phyloP scores from a whole-genome alignment of 371 early-diverging fungal species.

The Mucor circinelloides region DNA sequence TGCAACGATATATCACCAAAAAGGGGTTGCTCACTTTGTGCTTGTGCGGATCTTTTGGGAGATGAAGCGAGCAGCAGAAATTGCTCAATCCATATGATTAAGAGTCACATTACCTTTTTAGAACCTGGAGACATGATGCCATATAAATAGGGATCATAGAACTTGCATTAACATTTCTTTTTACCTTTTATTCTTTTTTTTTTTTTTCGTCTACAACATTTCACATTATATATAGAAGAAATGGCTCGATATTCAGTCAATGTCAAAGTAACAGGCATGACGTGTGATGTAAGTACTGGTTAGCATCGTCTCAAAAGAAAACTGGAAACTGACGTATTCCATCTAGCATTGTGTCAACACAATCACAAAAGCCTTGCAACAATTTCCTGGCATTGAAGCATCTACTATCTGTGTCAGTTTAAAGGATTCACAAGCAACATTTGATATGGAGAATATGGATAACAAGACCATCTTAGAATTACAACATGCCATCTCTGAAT shows the following conservation, averaged over 20 bases:
- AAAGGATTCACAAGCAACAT: constrained; percentile 18
- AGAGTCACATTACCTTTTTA: constrained; percentile 18
- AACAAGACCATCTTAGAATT: constrained; percentile 2
- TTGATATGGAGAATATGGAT: constrained; percentile 7
- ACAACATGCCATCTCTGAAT: constrained; percentile 13
- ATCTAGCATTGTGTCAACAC: constrained; percentile 70
- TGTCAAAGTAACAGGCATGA: constrained; percentile 36
- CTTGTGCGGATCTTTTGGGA: background rate
- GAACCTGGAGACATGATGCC: background rate
- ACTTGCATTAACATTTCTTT: background rate
- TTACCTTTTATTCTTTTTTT: constrained; percentile 6
- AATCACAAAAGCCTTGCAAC: constrained; percentile 47
- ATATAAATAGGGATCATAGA: background rate
- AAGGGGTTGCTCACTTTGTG: background rate
- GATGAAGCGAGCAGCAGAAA: constrained; percentile 11
- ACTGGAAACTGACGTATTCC: too few species aligned
- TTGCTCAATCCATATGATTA: constrained; percentile 9
- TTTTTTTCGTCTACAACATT: background rate
- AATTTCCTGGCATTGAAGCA: constrained; percentile 13
- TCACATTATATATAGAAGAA: background rate
- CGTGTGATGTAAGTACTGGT: constrained; percentile 27
- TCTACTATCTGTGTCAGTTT: constrained; percentile 32
- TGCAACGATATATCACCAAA: too few species aligned
- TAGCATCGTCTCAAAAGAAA: background rate
- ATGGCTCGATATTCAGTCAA: constrained; percentile 18